Base-by-base conservation (phyloP, 257 asterid species). In the Schizonepeta tenuifolia region DNA sequence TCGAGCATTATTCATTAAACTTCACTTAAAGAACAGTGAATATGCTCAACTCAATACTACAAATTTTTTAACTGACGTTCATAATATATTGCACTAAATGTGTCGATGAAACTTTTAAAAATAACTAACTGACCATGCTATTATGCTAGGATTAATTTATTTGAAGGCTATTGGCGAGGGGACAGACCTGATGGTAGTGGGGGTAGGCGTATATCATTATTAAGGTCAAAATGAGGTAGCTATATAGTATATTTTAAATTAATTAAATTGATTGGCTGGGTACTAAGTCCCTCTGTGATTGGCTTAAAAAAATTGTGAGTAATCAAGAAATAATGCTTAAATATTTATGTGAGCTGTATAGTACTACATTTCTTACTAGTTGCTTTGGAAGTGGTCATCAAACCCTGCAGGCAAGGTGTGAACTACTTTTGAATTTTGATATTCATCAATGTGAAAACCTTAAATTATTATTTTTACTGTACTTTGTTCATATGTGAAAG, bases 151-250 rank as follows among this genome's bases (percentile, higher is more conserved):
- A 1, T 28, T 28, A 28, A 28, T 28, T n/a, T n/a, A n/a, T n/a
- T 28, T 28, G 1, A 28, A 31, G 7, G 36, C 7, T 31, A 4
- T 31, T 31, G 35, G 35, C 3, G 35, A 6, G 35, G 35, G 6
- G 43, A n/a, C n/a, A n/a, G n/a, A n/a, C n/a, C n/a, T n/a, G 33
- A 28, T 4, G 4, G 33, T 4, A 31, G 1, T 31, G 36, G 36
- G 3, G 36, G 36, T 31, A 31, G 36, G 7, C 10, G 10, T 7
- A 7, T 35, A 35, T 35, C 0, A 0, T 6, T 1, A 36, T 36
- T 38, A 38, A 65, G 60, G 81, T 77, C 81, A 77, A 71, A 6
- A 9, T 65, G 64, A 70, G 64, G 1, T 46, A 15, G 69, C 70
- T 36, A 50, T 3, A 24, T 1, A 38, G n/a, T n/a, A n/a, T n/a